Base-by-base conservation (phyloP, 2,329 filamentous ascomycete species). In the Chaetomiaceae sp. region DNA sequence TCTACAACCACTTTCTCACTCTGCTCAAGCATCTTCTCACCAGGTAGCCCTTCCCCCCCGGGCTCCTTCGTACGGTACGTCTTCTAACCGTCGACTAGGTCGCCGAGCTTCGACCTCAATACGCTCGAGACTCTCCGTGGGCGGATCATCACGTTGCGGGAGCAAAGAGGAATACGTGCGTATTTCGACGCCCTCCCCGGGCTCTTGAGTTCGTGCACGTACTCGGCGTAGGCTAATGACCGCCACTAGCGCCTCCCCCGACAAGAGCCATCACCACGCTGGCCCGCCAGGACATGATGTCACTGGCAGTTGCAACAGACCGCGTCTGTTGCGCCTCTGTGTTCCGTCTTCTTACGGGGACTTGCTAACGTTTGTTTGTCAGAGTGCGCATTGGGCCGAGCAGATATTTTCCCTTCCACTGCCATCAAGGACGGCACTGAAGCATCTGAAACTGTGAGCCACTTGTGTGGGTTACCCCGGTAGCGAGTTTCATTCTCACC, bases 361-460 rank as follows among this genome's bases (percentile, higher is more conserved):
- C 29, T 47, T 40, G 39, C 54, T 45, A 54, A 50, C 36, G 20
- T 24, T 29, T n/a, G n/a, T n/a, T 18, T 26, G 24, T 42, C 49
- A 80, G 75, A 65, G 65, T 40, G 62, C 68, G 4, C 78, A 83
- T 56, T 83, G 79, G 79, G 76, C 78, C 6, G 72, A 80, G 54
- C 70, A 75, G 33, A 78, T 83, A 19, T 82, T 83, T 52, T 74
- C 74, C 1, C 65, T 73, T 17, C 73, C 74, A 0, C 62, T 78
- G 32, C 69, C 76, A 0, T 71, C 70, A 10, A 66, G 71, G 11
- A 79, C 75, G 4, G 65, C 68, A 5, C 61, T 81, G 41, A 72
- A 69, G 53, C 65, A 71, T 38, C 52, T 65, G 11, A 60, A 58
- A 40, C 51, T 54, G 66, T 68, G 50, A 51, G 62, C 38, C 9